Conservation (phyloP, 371 early-diverging fungal genomes). For the Saksenaea vasiformis region DNA sequence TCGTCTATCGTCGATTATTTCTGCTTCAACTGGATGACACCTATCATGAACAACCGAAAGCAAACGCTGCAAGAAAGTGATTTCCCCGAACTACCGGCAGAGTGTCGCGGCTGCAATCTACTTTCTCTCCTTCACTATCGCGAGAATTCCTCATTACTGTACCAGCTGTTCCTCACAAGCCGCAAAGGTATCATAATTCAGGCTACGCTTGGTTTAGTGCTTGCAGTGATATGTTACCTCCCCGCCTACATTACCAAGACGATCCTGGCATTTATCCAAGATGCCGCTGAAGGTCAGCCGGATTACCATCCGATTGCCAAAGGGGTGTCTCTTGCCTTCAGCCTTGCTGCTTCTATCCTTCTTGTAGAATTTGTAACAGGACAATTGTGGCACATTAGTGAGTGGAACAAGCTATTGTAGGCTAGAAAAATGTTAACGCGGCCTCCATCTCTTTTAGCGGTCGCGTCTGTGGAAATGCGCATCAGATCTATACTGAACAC, state of each 20-base stretch:
- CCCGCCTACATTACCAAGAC: conserved; percentile 29
- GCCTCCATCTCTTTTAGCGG: background rate
- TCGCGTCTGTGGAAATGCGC: conserved; percentile 25
- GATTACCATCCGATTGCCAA: conserved; percentile 11
- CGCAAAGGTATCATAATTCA: conserved; percentile 14
- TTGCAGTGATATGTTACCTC: conserved; percentile 18
- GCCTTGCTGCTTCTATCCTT: conserved; percentile 27
- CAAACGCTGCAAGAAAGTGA: conserved; percentile 11
- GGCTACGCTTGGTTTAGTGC: conserved; percentile 3
- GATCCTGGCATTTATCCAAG: conserved; percentile 22
- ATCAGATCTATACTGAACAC: conserved; percentile 38
- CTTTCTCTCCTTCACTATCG: conserved; percentile 15
- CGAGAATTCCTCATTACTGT: conserved; percentile 13
- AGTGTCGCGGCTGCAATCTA: conserved; percentile 20
- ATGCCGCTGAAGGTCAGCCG: conserved; percentile 6
- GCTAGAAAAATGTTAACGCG: background rate
- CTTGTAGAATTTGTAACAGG: conserved; percentile 31
- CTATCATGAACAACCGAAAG: conserved; percentile 11
- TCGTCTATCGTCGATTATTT: conserved; percentile 32
- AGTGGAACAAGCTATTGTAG: background rate
- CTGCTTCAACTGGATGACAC: conserved; percentile 25
- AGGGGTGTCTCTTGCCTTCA: conserved; percentile 29
- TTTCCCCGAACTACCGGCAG: conserved; percentile 17
- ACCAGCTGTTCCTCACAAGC: conserved; percentile 26
- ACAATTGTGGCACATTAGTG: conserved; percentile 37